Evolutionary conservation across 1,284 basidiomycete genomes (phyloP), one percentile per base, ranked within the genome.

Genomic region (Malassezia pachydermatis): DNA sequence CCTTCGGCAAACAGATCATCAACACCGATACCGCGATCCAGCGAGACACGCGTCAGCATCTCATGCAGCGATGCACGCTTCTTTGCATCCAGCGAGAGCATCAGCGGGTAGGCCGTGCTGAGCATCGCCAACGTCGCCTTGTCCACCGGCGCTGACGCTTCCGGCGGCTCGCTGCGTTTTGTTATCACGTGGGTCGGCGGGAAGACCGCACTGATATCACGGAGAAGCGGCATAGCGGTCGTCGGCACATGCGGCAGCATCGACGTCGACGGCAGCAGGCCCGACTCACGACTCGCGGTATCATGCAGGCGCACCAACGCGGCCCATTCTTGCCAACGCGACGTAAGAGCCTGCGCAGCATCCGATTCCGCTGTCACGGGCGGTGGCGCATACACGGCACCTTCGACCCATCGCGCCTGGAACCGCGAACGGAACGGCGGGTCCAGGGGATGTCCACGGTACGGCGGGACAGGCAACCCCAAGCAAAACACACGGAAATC

Each of bases 391-490:
- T 56, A 58, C 3, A 70, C 63, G 0, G 58, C 52, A 10, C 68
- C 66, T 35, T 71, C 67, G 29, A 70, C 62, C 68, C 68, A 71
- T 9, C 68, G 50, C 10, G 62, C 65, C 51, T 74, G 73, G 53
- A 73, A 74, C 11, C 73, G 63, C 0, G 68, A 72, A 20, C 73
- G 64, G 61, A 74, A 74, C n/a, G 73, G 73, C 1, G 73, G 73
- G 35, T 74, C 73, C 41, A 73, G 55, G 0, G 73, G 67, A 28
- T 68, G 60, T 16, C 73, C 73, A 16, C 63, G 63, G 58, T 72
- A 74, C 5, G 73, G 73, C 7, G 73, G 71, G 2, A 60, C 55
- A 11, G 67, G 68, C 6, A 67, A 44, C 28, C 72, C 72, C 14
- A 70, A 63, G 8, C 72, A 70, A 44, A 74, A 67, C 44, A 74